These are phyloP conservation scores for Candida alai DNA, from an alignment of 805 yeast genomes.

Conservation along the genomic window DNA sequence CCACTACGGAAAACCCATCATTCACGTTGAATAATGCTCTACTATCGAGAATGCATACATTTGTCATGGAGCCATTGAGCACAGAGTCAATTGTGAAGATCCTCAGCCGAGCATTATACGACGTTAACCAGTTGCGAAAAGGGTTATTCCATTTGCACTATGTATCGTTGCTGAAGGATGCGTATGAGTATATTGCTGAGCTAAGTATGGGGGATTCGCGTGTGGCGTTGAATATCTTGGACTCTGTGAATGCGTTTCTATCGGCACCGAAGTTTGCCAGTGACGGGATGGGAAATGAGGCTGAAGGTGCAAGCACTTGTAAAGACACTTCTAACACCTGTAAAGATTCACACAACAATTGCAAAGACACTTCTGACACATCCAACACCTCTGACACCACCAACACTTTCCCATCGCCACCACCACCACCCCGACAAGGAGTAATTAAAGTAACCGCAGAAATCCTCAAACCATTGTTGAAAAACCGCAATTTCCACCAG, in stretches of 20 bases:
- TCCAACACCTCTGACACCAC: no score
- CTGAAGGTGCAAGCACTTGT: constrained; percentile 6
- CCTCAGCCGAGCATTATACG: constrained; percentile 33
- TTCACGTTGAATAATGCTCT: constrained; percentile 40
- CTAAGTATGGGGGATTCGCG: constrained; percentile 88
- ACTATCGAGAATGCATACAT: constrained; percentile 42
- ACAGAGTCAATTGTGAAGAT: constrained; percentile 30
- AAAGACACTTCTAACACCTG: constrained; percentile 13
- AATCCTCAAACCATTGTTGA: constrained; percentile 38
- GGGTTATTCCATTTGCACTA: constrained; percentile 46
- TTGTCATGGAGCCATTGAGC: constrained; percentile 38
- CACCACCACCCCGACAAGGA: no score
- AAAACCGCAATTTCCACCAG: constrained; percentile 43
- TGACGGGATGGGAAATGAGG: constrained; percentile 10
- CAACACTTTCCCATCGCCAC: no score
- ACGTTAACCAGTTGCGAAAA: constrained; percentile 57
- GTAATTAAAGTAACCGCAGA: constrained; percentile 38
- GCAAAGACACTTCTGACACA: no score
- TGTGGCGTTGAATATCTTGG: constrained; percentile 75
- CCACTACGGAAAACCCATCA: constrained; percentile 63
- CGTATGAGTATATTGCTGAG: constrained; percentile 64
- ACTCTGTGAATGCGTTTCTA: constrained; percentile 59
- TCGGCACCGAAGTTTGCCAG: constrained; percentile 24
- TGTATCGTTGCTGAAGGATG: constrained; percentile 50
- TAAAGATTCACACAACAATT: no score